Evolutionary conservation across 805 yeast genomes (phyloP).

Genomic region (Starmera amethionina): DNA sequence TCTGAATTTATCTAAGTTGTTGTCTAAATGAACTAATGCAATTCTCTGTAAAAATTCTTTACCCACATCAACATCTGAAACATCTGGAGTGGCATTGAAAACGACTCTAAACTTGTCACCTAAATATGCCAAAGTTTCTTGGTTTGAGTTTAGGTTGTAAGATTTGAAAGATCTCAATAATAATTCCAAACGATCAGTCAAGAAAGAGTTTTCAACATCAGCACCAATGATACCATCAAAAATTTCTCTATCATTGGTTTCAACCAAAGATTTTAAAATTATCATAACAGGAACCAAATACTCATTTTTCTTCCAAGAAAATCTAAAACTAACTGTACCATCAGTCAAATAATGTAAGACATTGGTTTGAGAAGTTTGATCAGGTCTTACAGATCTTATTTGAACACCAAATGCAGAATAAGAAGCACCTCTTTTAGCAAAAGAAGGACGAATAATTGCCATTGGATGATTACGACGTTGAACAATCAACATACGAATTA

Average conservation of each 20-base stretch:
- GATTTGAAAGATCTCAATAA: conserved; percentile 80
- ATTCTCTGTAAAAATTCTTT: conserved; percentile 71
- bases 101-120: conserved; percentile 96
- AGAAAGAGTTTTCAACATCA: conserved; percentile 78
- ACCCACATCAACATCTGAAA: conserved; percentile 86
- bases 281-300: conserved; percentile 87
- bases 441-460: conserved; percentile 94
- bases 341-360: conserved; percentile 93
- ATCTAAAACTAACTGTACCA: conserved; percentile 93
- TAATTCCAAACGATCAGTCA: conserved; percentile 96
- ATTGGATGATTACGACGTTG: conserved; percentile 97
- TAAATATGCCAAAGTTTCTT: conserved; percentile 85
- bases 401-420: conserved; percentile 90
- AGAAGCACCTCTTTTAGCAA: conserved; percentile 85
- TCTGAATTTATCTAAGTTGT: conserved; percentile 72
- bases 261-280: conserved; percentile 83
- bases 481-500: conserved; percentile 94
- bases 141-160: conserved; percentile 66
- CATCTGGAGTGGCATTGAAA: conserved; percentile 80
- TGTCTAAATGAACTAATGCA: conserved; percentile 78
- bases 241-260: conserved; percentile 88
- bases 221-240: conserved; percentile 94
- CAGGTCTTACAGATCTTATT: conserved; percentile 89
- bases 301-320: conserved; percentile 95
- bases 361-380: conserved; percentile 95